Base-by-base conservation (phyloP, 768 basidiomycete genomes). In the Piloderma croceum region DNA sequence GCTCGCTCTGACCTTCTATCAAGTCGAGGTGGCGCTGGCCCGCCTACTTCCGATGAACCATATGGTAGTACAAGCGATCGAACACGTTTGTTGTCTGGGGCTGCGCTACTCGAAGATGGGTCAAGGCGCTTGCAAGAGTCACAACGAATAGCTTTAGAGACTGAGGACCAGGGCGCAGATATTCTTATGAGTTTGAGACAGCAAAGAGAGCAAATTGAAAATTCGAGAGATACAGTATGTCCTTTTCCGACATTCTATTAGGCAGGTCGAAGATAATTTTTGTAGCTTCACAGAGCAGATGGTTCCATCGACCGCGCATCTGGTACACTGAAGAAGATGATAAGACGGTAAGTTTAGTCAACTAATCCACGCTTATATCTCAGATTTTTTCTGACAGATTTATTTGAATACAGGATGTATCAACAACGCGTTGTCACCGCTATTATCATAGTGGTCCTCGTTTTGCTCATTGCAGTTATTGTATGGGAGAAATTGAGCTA, bases 161-260 rank as follows among this genome's bases (percentile, higher is more conserved):
- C 96, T 10, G 96, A 98, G 65, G 82, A 88, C 56, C 83, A 97
- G 32, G 96, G 96, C 7, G 83, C 91, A 9, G 91, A 91, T 52
- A 97, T 99, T 50, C 58, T 99, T 49, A 61, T 80, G 57, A 91
- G 86, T 58, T 69, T 99, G 47, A 66, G 91, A 40, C 68, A 71
- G 2, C 96, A 99, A 64, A 65, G 96, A 49, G 96, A 97, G 56
- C 90, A 92, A 63, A 93, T 99, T 43, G 85, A 92, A 68, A 86
- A 93, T 58, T 77, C 94, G 19, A 68, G 94, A 52, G 85, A 88
- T 62, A 93, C 88, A 33, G 90, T 94, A 45, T 29, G 83, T 56
- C 11, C 24, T 39, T 24, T 19, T 17, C 11, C 22, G 11, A 10
- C 27, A 19, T 17, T 24, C 19, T 17, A n/a, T 21, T 29, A n/a